Evolutionary conservation across 1,139 yeast species (phyloP).

Genomic region (Nakaseomyces delphensis): DNA sequence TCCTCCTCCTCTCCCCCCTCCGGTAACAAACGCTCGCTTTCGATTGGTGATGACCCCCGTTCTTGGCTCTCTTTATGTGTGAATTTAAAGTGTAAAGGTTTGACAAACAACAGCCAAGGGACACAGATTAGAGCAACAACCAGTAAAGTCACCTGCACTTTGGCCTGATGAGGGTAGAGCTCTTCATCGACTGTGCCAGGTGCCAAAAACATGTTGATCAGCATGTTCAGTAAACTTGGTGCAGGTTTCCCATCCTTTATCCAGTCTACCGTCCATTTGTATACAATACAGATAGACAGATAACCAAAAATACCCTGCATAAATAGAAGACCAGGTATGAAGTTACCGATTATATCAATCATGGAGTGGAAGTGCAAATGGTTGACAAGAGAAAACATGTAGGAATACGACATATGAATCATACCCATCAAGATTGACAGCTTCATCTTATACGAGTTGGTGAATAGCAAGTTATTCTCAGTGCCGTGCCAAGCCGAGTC

Average conservation of each 20-base stretch:
- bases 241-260: constrained; percentile 62
- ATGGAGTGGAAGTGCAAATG: constrained; percentile 61
- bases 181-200: constrained; percentile 86
- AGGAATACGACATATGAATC: constrained; percentile 87
- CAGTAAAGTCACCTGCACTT: constrained; percentile 66
- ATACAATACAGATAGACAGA: constrained; percentile 69
- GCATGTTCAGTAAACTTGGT: constrained; percentile 90
- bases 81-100: constrained; percentile 67
- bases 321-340: constrained; percentile 85
- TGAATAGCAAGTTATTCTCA: constrained; percentile 79
- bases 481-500: constrained; percentile 98
- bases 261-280: constrained; percentile 97
- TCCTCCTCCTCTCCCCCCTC: constrained; percentile 29
- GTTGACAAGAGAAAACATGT: constrained; percentile 75
- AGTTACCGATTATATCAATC: constrained; percentile 86
- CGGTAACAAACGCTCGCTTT: constrained; percentile 19
- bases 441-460: constrained; percentile 95
- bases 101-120: constrained; percentile 84
- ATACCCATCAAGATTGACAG: constrained; percentile 91
- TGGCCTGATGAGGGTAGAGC: constrained; percentile 75
- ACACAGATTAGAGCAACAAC: constrained; percentile 78
- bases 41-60: background rate
- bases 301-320: constrained; percentile 97
- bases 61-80: constrained; percentile 31
- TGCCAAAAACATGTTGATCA: constrained; percentile 88